Conservation (phyloP, 192 early-diverging fungal genomes). For the Diversispora epigaea region DNA sequence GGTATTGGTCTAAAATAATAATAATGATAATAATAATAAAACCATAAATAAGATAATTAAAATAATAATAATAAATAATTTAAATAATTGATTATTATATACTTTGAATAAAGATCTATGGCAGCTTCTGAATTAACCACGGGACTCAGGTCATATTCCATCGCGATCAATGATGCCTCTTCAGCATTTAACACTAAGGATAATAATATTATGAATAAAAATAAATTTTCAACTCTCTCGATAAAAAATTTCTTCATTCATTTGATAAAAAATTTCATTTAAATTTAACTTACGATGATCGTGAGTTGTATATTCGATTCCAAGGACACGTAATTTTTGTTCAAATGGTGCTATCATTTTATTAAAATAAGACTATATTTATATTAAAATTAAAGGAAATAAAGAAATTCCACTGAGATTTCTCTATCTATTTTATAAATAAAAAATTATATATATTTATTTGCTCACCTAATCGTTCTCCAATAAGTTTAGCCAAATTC, state of each 20-base stretch:
- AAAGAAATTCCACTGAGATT: not conserved
- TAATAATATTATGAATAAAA: not conserved
- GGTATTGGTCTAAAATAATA: slow-evolving; percentile 53
- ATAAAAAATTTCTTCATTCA: not conserved
- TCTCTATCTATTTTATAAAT: not conserved
- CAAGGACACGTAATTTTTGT: slow-evolving; percentile 71
- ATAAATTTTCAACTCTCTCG: not conserved
- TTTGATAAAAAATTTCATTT: not conserved
- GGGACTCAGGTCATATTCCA: slow-evolving; percentile 88
- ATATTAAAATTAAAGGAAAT: slow-evolving; percentile 16
- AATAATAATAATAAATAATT: no score
- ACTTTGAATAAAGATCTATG: slow-evolving; percentile 60
- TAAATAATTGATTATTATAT: slow-evolving; percentile 25
- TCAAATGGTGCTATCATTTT: slow-evolving; percentile 40
- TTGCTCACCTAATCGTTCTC: slow-evolving; percentile 60
- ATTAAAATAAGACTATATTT: not conserved
- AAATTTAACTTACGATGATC: slow-evolving; percentile 20
- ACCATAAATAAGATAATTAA: not conserved
- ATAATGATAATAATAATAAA: not conserved
- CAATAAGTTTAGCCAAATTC: slow-evolving; percentile 76
- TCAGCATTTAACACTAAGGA: slow-evolving; percentile 73
- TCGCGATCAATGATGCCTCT: slow-evolving; percentile 78
- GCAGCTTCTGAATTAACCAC: slow-evolving; percentile 54
- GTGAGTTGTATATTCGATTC: slow-evolving; percentile 74
- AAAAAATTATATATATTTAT: not conserved